Conservation (phyloP, 139 green algal genomes). For the Volvox africanus region DNA sequence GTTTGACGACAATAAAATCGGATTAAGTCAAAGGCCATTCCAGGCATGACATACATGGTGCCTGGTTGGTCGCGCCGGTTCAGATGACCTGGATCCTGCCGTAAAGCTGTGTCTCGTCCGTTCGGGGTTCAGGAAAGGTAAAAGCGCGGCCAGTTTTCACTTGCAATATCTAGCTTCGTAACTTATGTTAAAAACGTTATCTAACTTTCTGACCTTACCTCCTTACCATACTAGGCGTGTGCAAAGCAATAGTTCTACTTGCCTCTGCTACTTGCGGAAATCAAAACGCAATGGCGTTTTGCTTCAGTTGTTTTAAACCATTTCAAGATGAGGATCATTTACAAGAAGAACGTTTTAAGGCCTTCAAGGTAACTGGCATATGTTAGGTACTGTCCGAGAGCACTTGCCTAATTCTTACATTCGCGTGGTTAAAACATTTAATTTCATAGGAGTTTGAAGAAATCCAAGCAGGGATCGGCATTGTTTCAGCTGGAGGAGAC, state of each 20-base stretch:
- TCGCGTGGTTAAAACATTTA: neutral
- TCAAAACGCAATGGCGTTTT: neutral
- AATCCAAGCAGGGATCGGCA: neutral
- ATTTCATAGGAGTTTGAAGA: constrained; percentile 2
- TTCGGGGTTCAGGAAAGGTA: neutral
- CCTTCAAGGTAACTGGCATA: neutral
- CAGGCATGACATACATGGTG: no score
- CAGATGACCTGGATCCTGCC: neutral
- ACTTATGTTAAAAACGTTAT: neutral
- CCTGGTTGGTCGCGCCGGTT: no score
- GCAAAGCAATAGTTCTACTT: neutral
- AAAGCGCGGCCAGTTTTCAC: neutral
- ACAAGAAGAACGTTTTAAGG: neutral
- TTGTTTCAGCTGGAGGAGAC: neutral
- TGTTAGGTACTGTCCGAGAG: neutral
- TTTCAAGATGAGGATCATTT: neutral
- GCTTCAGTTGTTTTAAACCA: constrained; percentile 8
- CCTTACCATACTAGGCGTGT: neutral
- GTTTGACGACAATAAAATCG: no score
- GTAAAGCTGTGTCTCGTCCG: neutral
- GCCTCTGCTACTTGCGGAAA: neutral
- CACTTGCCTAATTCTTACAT: neutral
- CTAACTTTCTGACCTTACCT: neutral
- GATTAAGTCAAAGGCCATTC: no score
- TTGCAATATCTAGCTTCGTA: neutral